Evolutionary conservation across 1,284 basidiomycete species (phyloP).

Genomic region (Leccinum holopus): DNA sequence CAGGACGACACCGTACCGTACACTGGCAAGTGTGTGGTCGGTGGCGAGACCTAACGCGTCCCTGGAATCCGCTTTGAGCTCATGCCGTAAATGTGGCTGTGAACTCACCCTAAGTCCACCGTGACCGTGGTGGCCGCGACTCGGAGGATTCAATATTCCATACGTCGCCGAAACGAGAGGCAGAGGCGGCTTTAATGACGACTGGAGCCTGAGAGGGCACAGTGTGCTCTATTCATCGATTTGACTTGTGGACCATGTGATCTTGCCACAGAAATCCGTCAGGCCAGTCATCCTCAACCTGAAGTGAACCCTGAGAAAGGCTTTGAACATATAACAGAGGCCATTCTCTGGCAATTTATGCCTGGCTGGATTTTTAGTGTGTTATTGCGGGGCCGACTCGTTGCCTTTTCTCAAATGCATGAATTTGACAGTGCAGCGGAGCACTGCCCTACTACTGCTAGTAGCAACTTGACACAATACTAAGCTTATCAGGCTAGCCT

Average conservation of each 20-base stretch:
- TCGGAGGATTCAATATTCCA: neutral
- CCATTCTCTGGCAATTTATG: neutral
- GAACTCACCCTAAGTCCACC: neutral
- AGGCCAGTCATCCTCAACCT: neutral
- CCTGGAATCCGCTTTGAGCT: slow-evolving; percentile 22
- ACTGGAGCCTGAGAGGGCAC: neutral
- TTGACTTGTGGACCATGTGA: neutral
- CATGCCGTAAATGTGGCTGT: slow-evolving; percentile 37
- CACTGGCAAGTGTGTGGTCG: slow-evolving; percentile 21
- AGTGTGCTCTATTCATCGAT: neutral
- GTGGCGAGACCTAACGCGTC: slow-evolving; percentile 34
- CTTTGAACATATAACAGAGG: neutral
- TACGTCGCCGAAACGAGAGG: neutral
- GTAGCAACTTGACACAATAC: neutral
- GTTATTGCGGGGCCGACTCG: neutral
- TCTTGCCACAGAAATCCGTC: neutral
- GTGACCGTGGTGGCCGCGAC: neutral
- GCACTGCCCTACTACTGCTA: neutral
- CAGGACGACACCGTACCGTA: slow-evolving; percentile 14
- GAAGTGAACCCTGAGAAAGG: neutral
- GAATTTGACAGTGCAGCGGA: neutral
- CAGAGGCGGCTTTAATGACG: neutral
- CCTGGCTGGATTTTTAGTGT: neutral
- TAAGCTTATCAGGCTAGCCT: neutral
- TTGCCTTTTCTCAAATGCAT: neutral